Evolutionary conservation across 2,329 filamentous ascomycete genomes (phyloP), one percentile per base, ranked within the genome.

Genomic region (Elsinoe arachidis): DNA sequence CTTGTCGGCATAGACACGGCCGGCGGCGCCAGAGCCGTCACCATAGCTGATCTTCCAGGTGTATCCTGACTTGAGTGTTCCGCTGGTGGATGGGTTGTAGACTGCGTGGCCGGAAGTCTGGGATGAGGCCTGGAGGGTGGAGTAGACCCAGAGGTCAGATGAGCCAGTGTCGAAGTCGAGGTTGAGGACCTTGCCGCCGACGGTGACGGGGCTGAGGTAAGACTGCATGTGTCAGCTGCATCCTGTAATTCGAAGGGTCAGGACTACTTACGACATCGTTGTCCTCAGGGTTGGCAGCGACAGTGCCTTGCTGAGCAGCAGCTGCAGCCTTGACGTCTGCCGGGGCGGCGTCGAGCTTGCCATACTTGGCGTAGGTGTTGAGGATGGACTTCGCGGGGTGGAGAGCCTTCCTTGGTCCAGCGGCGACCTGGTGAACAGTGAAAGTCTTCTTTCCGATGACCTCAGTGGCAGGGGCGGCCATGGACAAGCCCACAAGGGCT

Each of bases 121-220:
- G 14, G 71, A 70, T 5, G 71, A 63, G 4, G 79, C 67, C 12
- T 84, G 79, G 23, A 83, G 74, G 15, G 75, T 76, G 0, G 84
- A 86, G 70, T 85, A 87, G 38, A 82, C 86, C 80, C 79, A 93
- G 51, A 87, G 79, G 70, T 87, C 84, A 44, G 83, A 77, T 61
- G 76, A 86, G 61, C 77, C 85, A n/a, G 87, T 90, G 63, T 90
- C 87, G 60, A 90, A 79, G 67, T 88, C 85, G 59, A 90, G 69
- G 60, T 82, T 78, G 61, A 88, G 68, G 3, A 74, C 79, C 63
- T 85, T 82, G 66, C 78, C 72, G 41, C 86, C 87, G 60, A 90
- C 74, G 1, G 74, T 77, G 47, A 90, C 80, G 0, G 84, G 81
- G 63, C 69, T 71, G 6, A 75, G 69, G 64, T 76, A 76, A 56